Conservation (phyloP, 1,284 basidiomycete genomes). For the Malassezia furfur region DNA sequence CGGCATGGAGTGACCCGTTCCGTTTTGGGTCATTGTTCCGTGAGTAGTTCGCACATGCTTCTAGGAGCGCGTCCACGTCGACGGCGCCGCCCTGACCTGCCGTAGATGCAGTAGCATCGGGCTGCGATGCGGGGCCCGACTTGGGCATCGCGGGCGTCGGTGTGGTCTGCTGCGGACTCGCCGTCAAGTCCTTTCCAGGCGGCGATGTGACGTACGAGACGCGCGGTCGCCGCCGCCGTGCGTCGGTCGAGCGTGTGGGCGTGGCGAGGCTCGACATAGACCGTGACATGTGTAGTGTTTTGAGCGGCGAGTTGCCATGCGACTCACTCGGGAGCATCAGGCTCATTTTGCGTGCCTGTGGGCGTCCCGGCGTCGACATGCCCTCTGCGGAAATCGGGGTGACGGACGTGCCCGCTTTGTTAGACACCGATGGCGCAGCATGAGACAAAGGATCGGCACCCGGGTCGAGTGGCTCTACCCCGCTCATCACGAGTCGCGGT, state of each 20-base stretch:
- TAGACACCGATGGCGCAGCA: neutral
- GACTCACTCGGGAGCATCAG: neutral
- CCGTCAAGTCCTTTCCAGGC: neutral
- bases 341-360: neutral
- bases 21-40: neutral
- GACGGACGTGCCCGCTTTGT: neutral
- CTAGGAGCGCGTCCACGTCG: neutral
- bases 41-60: neutral
- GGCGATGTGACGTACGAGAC: constrained; percentile 2
- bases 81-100: neutral
- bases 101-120: too few species aligned
- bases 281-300: neutral
- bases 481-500: too few species aligned
- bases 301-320: neutral
- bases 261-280: neutral
- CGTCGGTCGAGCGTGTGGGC: neutral
- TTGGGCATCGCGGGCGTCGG: too few species aligned
- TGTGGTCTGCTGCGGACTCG: neutral
- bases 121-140: too few species aligned
- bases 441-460: neutral
- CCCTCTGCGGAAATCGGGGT: neutral
- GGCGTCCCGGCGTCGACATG: neutral
- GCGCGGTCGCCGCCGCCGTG: neutral
- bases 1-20: neutral
- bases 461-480: neutral